Conservation (phyloP, 2,329 filamentous ascomycete species). For the Nemania sp. region DNA sequence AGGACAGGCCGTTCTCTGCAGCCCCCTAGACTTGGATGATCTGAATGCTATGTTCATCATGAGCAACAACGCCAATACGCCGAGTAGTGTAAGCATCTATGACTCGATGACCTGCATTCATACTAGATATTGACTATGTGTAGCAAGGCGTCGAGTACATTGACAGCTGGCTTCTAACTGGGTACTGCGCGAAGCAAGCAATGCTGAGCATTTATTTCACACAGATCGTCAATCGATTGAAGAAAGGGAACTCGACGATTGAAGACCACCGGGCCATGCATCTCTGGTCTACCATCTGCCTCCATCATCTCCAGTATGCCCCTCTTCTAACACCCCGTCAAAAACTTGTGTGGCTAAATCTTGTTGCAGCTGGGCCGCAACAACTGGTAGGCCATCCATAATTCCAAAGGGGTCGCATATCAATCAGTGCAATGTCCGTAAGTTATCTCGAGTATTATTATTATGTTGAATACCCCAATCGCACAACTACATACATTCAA, state of each 20-base stretch:
- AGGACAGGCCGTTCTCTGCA: constrained; percentile 45
- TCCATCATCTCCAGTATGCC: constrained; percentile 43
- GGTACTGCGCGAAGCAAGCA: constrained; percentile 47
- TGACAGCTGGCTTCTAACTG: constrained; percentile 48
- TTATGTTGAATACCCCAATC: too few species aligned
- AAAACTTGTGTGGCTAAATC: neutral
- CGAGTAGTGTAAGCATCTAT: constrained; percentile 33
- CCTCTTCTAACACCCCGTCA: neutral
- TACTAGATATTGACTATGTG: neutral
- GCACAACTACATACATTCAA: too few species aligned
- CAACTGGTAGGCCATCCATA: constrained; percentile 45
- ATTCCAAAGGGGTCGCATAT: constrained; percentile 42
- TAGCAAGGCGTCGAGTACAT: constrained; percentile 44
- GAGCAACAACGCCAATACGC: constrained; percentile 41
- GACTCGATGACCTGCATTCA: neutral
- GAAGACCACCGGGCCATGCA: constrained; percentile 43
- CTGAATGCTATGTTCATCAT: constrained; percentile 47
- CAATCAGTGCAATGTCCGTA: constrained; percentile 43
- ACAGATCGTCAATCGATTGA: constrained; percentile 44
- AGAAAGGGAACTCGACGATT: constrained; percentile 36
- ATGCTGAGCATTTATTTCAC: constrained; percentile 50
- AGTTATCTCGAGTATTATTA: neutral
- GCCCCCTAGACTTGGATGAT: constrained; percentile 46
- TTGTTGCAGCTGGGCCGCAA: constrained; percentile 44
- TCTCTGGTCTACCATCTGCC: constrained; percentile 43